Base-by-base conservation (phyloP, 306 rosid genomes). In the Crotalaria pallida region DNA sequence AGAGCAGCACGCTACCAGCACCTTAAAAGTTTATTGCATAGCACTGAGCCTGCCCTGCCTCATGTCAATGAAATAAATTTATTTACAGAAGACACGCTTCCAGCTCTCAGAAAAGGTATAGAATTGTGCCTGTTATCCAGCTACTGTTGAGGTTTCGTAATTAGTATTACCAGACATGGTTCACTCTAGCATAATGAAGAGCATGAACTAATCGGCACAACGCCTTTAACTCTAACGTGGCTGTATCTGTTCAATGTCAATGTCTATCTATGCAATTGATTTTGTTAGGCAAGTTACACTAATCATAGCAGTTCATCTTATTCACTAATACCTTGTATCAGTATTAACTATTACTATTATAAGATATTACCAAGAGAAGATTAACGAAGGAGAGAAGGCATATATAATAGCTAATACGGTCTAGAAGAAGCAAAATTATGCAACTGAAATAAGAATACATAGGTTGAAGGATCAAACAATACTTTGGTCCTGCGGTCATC, bases 401-500 rank as follows among this genome's bases (percentile, higher is more conserved):
- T 15, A 52, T 31, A 5, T 12, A 68, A 57, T 29, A 63, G 60
- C 55, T 53, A 27, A 22, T 73, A 49, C 21, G 40, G 36, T 69
- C 41, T 58, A 73, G 67, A 26, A n/a, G 22, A 18, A 58, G 48
- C 33, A 66, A 13, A 3, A 23, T 3, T 8, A 55, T 18, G 71
- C 27, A 58, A 44, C 21, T 3, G 48, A 62, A 74, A 57, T 34
- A 41, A 63, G 17, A 59, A 27, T 27, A 4, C 31, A 57, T 49
- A 31, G 60, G 68, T 63, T 65, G 43, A 78, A 57, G 59, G 81
- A 79, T 72, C 12, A 60, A 79, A 72, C 36, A 21, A 68, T 88
- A 88, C 96, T 92, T 92, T 58, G 96, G 81, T 48, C 97, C 96
- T 31, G 97, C 97, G 64, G 84, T 72, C 96, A 92, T 92, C 47